A percentile compares a stretch with the other conserved stretches of the same genome.
These are phyloP conservation scores for Coprinopsis cinerea DNA, from an alignment of 768 basidiomycete genomes.

Conservation along the genomic window DNA sequence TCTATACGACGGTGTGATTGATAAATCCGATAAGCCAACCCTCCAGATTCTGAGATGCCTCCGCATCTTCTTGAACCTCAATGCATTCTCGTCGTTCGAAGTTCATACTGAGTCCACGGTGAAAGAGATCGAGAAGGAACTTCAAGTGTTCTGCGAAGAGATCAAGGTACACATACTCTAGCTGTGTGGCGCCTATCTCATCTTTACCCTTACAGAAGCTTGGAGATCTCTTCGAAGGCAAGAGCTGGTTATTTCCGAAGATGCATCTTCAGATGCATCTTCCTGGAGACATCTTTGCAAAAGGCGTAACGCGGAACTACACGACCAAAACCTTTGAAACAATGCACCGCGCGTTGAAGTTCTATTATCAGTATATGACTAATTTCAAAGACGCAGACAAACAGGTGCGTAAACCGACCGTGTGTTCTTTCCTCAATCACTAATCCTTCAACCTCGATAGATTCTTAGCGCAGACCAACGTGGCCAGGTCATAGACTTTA, in stretches of 20 bases:
- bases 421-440: neutral
- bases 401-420: conserved; percentile 18
- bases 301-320: conserved; percentile 25
- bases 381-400: conserved; percentile 26
- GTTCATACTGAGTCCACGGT: conserved; percentile 29
- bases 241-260: conserved; percentile 31
- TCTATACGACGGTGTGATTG: neutral
- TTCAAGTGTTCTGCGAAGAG: conserved; percentile 13
- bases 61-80: conserved; percentile 21
- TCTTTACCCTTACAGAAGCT: neutral
- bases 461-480: neutral
- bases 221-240: neutral
- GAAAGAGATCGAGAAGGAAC: conserved; percentile 13
- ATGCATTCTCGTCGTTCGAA: conserved; percentile 23
- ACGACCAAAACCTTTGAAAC: conserved; percentile 26
- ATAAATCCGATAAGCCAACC: neutral
- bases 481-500: neutral
- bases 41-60: conserved; percentile 22
- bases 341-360: conserved; percentile 23
- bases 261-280: conserved; percentile 23
- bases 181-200: neutral
- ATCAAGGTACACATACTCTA: conserved; percentile 17
- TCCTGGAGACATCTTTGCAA: conserved; percentile 23
- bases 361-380: conserved; percentile 18
- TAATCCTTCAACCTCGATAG: neutral